A percentile compares a stretch with the other conserved stretches of the same genome.
Conservation (phyloP, 2,329 filamentous ascomycete genomes). For the Cadophora sp. region DNA sequence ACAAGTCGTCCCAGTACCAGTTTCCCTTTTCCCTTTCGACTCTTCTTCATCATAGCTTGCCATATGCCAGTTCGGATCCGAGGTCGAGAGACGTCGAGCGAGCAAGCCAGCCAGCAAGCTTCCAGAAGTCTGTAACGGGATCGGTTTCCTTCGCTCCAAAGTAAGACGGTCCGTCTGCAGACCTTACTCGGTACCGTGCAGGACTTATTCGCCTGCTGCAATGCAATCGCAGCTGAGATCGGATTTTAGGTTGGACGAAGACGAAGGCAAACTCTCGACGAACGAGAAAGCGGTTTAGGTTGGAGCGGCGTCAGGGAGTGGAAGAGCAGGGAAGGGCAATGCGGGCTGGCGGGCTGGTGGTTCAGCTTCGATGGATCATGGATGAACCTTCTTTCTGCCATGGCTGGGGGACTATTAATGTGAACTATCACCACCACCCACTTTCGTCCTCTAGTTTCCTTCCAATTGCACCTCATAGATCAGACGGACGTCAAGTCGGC, state of each 20-base stretch:
- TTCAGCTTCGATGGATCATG: slow-evolving; percentile 16
- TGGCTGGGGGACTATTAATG: too few species aligned
- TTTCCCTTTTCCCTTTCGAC: slow-evolving; percentile 36
- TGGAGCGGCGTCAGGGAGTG: not conserved
- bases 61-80: slow-evolving; percentile 27
- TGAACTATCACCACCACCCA: too few species aligned
- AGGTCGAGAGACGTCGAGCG: slow-evolving; percentile 4
- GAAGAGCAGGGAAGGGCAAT: not conserved
- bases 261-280: slow-evolving; percentile 17
- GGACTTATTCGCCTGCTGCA: slow-evolving; percentile 12
- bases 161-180: slow-evolving; percentile 15
- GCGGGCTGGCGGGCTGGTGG: not conserved
- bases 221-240: not conserved
- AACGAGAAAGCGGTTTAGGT: slow-evolving; percentile 1
- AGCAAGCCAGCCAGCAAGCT: slow-evolving; percentile 11
- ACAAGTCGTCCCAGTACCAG: slow-evolving; percentile 41
- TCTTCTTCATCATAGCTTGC: slow-evolving; percentile 43
- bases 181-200: not conserved
- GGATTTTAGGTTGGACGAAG: not conserved
- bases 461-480: not conserved
- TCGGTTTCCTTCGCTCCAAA: slow-evolving; percentile 23
- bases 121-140: slow-evolving; percentile 23
- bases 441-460: too few species aligned
- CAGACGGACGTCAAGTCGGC: not conserved
- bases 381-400: slow-evolving; percentile 6